These are phyloP conservation scores for Alternaria sp. DNA, from an alignment of 2,329 filamentous ascomycete species.

Conservation along the genomic window DNA sequence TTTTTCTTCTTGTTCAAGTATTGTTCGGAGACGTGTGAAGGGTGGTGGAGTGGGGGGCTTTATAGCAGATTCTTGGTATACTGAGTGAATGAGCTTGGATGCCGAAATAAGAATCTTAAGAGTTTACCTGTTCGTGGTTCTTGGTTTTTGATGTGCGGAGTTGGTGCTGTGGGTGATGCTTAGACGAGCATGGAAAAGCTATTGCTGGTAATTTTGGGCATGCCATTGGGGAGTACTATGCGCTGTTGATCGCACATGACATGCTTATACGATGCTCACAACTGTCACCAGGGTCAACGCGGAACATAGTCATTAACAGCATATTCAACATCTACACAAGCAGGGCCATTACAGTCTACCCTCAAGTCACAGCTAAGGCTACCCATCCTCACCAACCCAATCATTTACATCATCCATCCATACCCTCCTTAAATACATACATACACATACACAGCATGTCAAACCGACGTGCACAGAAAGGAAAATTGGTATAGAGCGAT, in stretches of 20 bases:
- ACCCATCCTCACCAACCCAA: not conserved
- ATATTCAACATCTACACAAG: not conserved
- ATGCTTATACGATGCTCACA: rapidly evolving
- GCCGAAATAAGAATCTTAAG: not conserved
- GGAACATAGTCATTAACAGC: not conserved
- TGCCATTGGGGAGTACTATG: not conserved
- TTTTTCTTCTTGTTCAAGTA: not conserved
- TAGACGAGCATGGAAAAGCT: too few relatives aligned
- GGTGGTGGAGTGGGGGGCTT: not conserved
- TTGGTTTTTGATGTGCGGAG: not conserved
- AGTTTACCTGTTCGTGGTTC: not conserved
- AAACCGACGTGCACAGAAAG: not conserved
- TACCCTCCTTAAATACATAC: not conserved
- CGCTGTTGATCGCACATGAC: not conserved
- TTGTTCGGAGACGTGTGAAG: not conserved
- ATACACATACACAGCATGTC: not conserved
- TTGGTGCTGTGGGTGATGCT: not conserved
- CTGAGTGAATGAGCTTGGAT: not conserved
- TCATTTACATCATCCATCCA: not conserved
- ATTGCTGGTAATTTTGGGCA: too few relatives aligned
- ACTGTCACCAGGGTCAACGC: rapidly evolving
- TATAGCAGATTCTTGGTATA: not conserved
- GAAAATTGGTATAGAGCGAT: conserved; percentile 19
- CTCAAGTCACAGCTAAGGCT: not conserved
- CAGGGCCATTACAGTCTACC: not conserved